phyloP scores from a whole-genome alignment of 208 protist species.

The Wallacemonas rigidus region DNA sequence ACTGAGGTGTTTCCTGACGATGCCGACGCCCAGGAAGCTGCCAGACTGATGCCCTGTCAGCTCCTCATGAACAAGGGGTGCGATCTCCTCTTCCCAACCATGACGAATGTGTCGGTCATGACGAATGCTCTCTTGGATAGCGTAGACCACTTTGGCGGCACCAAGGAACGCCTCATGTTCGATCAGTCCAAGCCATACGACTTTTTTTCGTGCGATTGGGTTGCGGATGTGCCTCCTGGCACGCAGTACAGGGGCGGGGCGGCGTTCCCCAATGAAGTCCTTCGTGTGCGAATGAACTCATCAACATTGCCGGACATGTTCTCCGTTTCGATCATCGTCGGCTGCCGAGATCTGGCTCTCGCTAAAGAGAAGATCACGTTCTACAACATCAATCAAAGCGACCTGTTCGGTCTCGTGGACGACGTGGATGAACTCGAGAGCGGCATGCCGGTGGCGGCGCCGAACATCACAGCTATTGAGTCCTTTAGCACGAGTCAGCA shows the following conservation, averaged over 20 bases:
- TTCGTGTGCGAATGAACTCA: not conserved
- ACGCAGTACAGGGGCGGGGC: not conserved
- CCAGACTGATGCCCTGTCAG: not conserved
- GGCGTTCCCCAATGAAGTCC: not conserved
- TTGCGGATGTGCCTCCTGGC: not conserved
- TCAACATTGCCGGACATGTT: slow-evolving; percentile 12
- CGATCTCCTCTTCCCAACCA: not conserved
- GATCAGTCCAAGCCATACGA: not conserved
- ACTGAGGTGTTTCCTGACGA: not conserved
- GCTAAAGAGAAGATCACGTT: not conserved
- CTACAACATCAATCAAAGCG: not conserved
- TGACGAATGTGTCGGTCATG: not conserved
- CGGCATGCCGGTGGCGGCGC: not conserved
- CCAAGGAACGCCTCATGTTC: not conserved
- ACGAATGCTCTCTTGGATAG: not conserved
- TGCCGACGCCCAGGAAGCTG: not conserved
- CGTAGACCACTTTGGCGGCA: not conserved
- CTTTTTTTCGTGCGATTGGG: slow-evolving; percentile 8
- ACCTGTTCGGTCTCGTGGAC: not conserved
- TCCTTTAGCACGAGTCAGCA: not conserved
- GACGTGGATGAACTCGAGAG: not conserved
- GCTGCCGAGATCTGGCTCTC: not conserved
- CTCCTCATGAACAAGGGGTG: not conserved
- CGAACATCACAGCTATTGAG: not conserved
- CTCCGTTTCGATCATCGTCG: not conserved